Conservation (phyloP, 306 rosid genomes). For the Glycine latifolia region DNA sequence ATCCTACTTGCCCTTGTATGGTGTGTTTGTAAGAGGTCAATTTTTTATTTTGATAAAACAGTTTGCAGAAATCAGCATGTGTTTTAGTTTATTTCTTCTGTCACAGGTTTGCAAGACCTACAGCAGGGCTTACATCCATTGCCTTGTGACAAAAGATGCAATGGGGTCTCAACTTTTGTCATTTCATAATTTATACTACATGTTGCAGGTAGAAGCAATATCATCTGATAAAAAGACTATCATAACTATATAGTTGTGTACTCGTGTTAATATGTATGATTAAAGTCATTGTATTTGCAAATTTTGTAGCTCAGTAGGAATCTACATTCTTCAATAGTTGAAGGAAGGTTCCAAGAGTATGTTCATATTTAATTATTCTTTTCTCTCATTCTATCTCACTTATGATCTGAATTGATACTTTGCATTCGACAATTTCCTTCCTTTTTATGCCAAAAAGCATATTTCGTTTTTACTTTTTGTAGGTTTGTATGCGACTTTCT, state of each 20-base stretch:
- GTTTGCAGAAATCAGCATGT: conserved; percentile 21
- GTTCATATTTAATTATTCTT: conserved; percentile 44
- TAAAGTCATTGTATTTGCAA: conserved; percentile 31
- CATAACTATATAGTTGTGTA: not conserved
- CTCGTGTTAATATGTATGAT: conserved; percentile 23
- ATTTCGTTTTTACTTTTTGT: conserved; percentile 39
- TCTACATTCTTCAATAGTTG: conserved; percentile 80
- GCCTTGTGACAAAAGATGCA: conserved; percentile 94
- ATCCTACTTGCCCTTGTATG: conserved; percentile 89
- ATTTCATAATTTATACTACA: conserved; percentile 87
- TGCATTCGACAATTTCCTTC: conserved; percentile 28
- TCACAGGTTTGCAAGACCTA: conserved; percentile 89
- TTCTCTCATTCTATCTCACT: not conserved
- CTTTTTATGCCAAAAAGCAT: conserved; percentile 36
- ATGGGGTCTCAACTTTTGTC: conserved; percentile 99
- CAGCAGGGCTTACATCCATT: conserved; percentile 91
- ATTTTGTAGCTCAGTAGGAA: conserved; percentile 86
- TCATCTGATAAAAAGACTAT: conserved; percentile 25
- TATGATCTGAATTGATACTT: conserved; percentile 24
- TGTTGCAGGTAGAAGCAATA: conserved; percentile 74
- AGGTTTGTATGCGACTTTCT: conserved; percentile 91
- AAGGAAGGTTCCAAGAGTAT: conserved; percentile 87
- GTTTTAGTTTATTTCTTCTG: conserved; percentile 45
- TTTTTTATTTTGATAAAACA: conserved; percentile 32
- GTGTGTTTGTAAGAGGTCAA: conserved; percentile 56